phyloP scores from a whole-genome alignment of 2,329 filamentous ascomycete species.

The Emydomyces testavorans region DNA sequence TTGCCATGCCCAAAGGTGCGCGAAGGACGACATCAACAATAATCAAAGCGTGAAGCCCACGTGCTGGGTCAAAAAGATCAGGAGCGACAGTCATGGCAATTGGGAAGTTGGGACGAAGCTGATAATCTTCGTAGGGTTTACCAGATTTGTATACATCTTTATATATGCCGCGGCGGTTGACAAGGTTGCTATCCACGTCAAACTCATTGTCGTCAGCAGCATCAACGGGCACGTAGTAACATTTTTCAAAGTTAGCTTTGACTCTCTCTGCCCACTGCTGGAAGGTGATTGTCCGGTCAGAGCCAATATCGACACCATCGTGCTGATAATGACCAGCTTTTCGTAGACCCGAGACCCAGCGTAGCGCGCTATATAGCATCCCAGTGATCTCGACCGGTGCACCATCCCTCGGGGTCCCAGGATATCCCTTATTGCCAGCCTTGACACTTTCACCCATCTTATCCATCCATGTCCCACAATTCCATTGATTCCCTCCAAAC shows the following conservation, averaged over 20 bases:
- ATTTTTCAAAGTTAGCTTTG: slow-evolving; percentile 77
- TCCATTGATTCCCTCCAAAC: slow-evolving; percentile 84
- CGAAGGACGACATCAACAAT: slow-evolving; percentile 68
- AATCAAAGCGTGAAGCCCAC: slow-evolving; percentile 69
- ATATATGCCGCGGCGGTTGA: slow-evolving; percentile 93
- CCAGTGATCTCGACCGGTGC: slow-evolving; percentile 93
- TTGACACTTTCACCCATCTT: slow-evolving; percentile 98
- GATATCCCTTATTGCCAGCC: slow-evolving; percentile 82
- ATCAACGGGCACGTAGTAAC: slow-evolving; percentile 71
- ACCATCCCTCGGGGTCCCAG: slow-evolving; percentile 92
- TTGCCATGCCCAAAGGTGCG: slow-evolving; percentile 89
- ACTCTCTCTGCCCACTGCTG: slow-evolving; percentile 68
- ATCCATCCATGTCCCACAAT: slow-evolving; percentile 99
- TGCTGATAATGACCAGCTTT: slow-evolving; percentile 60
- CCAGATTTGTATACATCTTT: slow-evolving; percentile 91
- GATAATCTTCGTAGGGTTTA: slow-evolving; percentile 96
- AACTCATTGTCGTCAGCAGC: slow-evolving; percentile 60
- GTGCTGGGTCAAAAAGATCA: slow-evolving; percentile 65
- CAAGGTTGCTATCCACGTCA: slow-evolving; percentile 63
- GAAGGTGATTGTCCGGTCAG: slow-evolving; percentile 56
- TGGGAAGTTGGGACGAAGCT: slow-evolving; percentile 84
- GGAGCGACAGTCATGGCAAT: slow-evolving; percentile 93
- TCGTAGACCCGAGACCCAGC: slow-evolving; percentile 62
- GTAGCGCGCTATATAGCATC: slow-evolving; percentile 76
- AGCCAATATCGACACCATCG: slow-evolving; percentile 55